Percentiles rank a stretch among this genome's conserved stretches.
phyloP scores from a whole-genome alignment of 441 rosid species.

The Arabidopsis lyrata region DNA sequence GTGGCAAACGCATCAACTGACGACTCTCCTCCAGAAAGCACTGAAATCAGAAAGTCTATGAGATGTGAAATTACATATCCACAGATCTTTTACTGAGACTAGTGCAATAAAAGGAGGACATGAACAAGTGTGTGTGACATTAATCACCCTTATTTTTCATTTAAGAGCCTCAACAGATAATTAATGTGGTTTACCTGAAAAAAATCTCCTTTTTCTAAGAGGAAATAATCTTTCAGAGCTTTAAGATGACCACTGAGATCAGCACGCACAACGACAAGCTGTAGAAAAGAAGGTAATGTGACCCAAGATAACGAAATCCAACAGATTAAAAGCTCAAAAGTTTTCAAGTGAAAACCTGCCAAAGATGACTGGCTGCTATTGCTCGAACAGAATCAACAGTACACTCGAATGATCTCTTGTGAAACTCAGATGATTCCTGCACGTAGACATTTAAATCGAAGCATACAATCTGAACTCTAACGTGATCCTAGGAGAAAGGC shows the following conservation, averaged over 20 bases:
- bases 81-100: background rate
- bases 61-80: conserved; percentile 25
- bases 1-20: conserved; percentile 94
- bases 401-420: conserved; percentile 89
- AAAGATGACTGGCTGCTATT: conserved; percentile 97
- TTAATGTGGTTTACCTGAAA: conserved; percentile 71
- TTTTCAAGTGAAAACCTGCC: conserved; percentile 75
- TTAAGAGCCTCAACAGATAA: background rate
- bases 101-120: conserved; percentile 8
- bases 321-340: conserved; percentile 23
- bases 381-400: conserved; percentile 90
- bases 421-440: conserved; percentile 95
- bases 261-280: conserved; percentile 97
- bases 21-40: conserved; percentile 99
- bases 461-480: conserved; percentile 7
- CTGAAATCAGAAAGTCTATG: conserved; percentile 52
- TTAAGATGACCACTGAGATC: conserved; percentile 93
- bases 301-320: conserved; percentile 15
- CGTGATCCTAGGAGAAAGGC: conserved; percentile 25
- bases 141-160: conserved; percentile 4
- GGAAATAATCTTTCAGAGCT: conserved; percentile 97
- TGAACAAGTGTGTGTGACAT: conserved; percentile 5
- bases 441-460: conserved; percentile 31
- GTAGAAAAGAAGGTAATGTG: conserved; percentile 47
- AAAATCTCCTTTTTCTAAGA: conserved; percentile 96